These are phyloP conservation scores for Diaporthe capsici DNA, from an alignment of 2,329 filamentous ascomycete species.

Conservation along the genomic window DNA sequence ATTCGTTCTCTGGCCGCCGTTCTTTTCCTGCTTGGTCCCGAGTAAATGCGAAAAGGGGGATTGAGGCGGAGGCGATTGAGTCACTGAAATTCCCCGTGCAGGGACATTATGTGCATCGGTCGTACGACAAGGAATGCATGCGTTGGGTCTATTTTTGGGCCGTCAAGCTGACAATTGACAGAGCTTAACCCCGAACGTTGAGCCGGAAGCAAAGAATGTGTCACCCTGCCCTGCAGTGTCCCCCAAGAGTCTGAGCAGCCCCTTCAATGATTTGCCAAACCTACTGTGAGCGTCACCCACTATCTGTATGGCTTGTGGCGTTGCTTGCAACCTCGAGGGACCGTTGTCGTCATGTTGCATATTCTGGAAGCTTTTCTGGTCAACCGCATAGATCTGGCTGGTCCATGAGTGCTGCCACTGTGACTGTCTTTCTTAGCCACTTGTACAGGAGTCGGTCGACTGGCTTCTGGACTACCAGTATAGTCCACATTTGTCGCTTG, in stretches of 20 bases:
- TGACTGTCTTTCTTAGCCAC: neutral
- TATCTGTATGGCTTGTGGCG: neutral
- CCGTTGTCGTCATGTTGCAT: conserved; percentile 38
- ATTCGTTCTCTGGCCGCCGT: neutral
- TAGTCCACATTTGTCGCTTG: neutral
- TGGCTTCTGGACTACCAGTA: neutral
- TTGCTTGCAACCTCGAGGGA: conserved; percentile 16
- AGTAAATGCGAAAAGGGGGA: neutral
- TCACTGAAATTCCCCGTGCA: neutral
- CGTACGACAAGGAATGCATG: conserved; percentile 2
- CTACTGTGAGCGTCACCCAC: conserved; percentile 2
- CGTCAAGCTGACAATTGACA: conserved; percentile 17
- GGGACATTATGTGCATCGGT: conserved; percentile 4
- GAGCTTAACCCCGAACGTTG: conserved; percentile 22
- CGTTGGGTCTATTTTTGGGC: conserved; percentile 25
- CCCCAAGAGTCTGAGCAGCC: neutral
- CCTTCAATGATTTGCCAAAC: conserved; percentile 3
- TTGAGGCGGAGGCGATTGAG: neutral
- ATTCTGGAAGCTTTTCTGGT: conserved; percentile 15
- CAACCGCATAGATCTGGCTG: neutral
- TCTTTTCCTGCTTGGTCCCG: neutral
- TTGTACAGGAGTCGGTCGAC: neutral
- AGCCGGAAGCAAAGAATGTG: neutral
- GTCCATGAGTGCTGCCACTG: neutral
- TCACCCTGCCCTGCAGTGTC: neutral